Evolutionary conservation across 352 stramenopile species (phyloP).

Genomic region (Hyaloperonospora arabidopsidis): DNA sequence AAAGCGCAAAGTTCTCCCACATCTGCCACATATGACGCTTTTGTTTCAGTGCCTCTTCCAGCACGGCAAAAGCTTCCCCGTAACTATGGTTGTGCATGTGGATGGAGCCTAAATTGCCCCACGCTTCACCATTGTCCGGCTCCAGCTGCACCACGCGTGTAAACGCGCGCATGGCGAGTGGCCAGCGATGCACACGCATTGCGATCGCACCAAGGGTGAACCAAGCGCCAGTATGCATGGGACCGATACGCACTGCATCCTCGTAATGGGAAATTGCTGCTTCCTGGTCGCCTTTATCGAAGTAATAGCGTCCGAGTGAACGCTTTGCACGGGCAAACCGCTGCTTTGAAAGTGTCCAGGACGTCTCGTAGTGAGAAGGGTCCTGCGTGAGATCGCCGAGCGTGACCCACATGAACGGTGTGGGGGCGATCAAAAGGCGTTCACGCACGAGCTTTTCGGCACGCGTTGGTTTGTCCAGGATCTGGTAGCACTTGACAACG

Average conservation of each 20-base stretch:
- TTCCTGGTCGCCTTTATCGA: constrained; percentile 79
- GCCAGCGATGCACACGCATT: constrained; percentile 87
- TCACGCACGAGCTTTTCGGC: constrained; percentile 87
- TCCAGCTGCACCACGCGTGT: constrained; percentile 91
- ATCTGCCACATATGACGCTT: constrained; percentile 89
- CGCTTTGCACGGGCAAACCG: constrained; percentile 89
- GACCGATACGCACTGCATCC: constrained; percentile 80
- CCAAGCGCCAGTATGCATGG: constrained; percentile 88
- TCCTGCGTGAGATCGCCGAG: constrained; percentile 90
- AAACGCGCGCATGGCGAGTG: constrained; percentile 82
- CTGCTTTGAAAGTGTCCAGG: constrained; percentile 87
- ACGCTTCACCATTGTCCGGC: constrained; percentile 91
- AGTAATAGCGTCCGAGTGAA: constrained; percentile 83
- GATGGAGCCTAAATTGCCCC: constrained; percentile 93
- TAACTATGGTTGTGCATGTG: constrained; percentile 82
- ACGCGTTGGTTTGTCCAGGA: constrained; percentile 85
- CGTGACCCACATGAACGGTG: constrained; percentile 91
- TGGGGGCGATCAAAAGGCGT: constrained; percentile 74
- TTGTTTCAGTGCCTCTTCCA: constrained; percentile 84
- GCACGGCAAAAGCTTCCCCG: constrained; percentile 68
- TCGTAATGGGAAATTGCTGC: constrained; percentile 75
- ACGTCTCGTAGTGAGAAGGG: constrained; percentile 84
- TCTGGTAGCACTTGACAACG: constrained; percentile 92
- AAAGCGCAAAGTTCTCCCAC: constrained; percentile 88
- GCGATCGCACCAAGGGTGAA: constrained; percentile 88